phyloP scores from a whole-genome alignment of 1,284 basidiomycete genomes.

The Boletellus deceptivus region DNA sequence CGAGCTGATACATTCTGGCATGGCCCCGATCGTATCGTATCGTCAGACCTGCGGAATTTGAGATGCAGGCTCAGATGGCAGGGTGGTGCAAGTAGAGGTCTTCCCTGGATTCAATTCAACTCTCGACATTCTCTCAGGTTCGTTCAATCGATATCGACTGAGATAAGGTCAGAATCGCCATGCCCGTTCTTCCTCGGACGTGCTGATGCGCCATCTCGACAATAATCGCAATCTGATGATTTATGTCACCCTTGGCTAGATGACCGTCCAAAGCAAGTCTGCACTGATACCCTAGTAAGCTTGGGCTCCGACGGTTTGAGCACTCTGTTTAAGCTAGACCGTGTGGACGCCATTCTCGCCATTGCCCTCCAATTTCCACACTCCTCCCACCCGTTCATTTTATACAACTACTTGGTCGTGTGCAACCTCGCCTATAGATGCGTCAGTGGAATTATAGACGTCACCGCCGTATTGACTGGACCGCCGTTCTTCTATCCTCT shows the following conservation, averaged over 20 bases:
- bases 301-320: neutral
- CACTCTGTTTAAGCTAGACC: neutral
- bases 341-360: neutral
- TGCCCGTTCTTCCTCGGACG: neutral
- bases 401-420: neutral
- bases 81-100: neutral
- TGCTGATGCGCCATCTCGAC: neutral
- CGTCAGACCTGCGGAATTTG: too few relatives aligned
- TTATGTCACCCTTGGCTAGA: too few relatives aligned
- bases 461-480: conserved; percentile 4
- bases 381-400: neutral
- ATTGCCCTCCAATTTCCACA: neutral
- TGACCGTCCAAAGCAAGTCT: too few relatives aligned
- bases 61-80: too few relatives aligned
- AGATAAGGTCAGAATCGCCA: neutral
- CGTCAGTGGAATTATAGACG: neutral
- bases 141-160: neutral
- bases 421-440: neutral
- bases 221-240: too few relatives aligned
- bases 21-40: too few relatives aligned
- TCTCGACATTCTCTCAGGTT: neutral
- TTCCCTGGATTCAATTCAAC: neutral
- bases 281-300: neutral
- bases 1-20: too few relatives aligned
- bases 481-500: conserved; percentile 11